A percentile compares a stretch with the other conserved stretches of the same genome.
These are phyloP conservation scores for Poa pratensis DNA, from an alignment of 176 grass and related monocot genomes.

Conservation along the genomic window DNA sequence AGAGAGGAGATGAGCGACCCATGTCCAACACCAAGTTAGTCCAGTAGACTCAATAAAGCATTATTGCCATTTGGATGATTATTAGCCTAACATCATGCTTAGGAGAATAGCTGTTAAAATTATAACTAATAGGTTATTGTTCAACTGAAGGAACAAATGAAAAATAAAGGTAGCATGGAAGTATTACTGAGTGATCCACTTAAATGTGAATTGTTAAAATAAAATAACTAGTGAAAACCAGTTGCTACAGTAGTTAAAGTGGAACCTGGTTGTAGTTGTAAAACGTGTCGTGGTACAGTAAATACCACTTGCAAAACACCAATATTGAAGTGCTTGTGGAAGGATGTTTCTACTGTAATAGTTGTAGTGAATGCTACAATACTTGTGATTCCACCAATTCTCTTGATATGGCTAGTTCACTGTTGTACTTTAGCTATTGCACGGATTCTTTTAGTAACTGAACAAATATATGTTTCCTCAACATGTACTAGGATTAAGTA, in stretches of 20 bases:
- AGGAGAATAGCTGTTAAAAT: background rate
- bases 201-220: background rate
- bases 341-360: conserved; percentile 11
- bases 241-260: conserved; percentile 1
- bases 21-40: background rate
- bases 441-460: background rate
- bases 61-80: background rate
- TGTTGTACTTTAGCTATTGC: background rate
- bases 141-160: conserved; percentile 13
- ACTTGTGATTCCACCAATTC: background rate
- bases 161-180: conserved; percentile 4
- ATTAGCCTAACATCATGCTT: conserved; percentile 10
- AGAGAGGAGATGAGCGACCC: too few relatives aligned
- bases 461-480: background rate
- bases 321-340: background rate
- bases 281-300: background rate
- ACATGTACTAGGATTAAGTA: conserved; percentile 16
- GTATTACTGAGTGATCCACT: background rate
- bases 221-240: background rate
- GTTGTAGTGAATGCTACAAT: conserved; percentile 6
- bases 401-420: background rate
- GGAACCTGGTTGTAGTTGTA: conserved; percentile 10
- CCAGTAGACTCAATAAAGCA: background rate
- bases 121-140: background rate
- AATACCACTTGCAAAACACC: conserved; percentile 19